Evolutionary conservation across 257 asterid species (phyloP), one percentile per base, ranked within the genome.

Genomic region (Prunella vulgaris): DNA sequence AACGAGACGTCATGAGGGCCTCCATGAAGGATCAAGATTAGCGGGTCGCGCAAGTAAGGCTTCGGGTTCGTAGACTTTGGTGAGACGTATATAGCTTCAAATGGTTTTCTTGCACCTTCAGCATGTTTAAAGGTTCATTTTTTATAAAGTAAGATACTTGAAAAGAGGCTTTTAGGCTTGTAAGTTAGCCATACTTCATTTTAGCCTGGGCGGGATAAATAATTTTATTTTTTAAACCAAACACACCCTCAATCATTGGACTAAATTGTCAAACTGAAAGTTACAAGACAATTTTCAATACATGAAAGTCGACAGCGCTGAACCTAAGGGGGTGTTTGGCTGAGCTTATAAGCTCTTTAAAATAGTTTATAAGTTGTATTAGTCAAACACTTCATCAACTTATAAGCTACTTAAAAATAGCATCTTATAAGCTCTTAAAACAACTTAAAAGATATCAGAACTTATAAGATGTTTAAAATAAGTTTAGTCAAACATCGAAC

Each of bases 71-170:
- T 78, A 5, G 81, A 71, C 74, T 85, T 82, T 66, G 97, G 84
- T n/a, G 96, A 93, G 24, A 92, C 94, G 49, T 76, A 93, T 75
- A 93, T 93, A 57, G 97, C 95, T 82, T 93, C 99, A 82, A 80
- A 80, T 15, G 97, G 96, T 66, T 84, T 84, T 74, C 78, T 74
- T 51, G 93, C 93, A 80, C 99, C 99, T 93, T 53, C 10, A 17
- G 74, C 58, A 59, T 61, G 35, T 64, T 63, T 62, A 61, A 61
- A 70, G 35, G 15, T 38, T 22, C 42, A 33, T 38, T 57, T 10
- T 15, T 40, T 24, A 18, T 20, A 54, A 44, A 42, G n/a, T 5
- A 27, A 62, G 40, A 56, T 22, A 42, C n/a, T 20, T 33, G 17
- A 13, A 4, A 46, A 48, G 32, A 10, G 10, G n/a, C 12, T 40